phyloP scores from a whole-genome alignment of 2,329 filamentous ascomycete genomes.

The Bimuria novae-zelandiae region DNA sequence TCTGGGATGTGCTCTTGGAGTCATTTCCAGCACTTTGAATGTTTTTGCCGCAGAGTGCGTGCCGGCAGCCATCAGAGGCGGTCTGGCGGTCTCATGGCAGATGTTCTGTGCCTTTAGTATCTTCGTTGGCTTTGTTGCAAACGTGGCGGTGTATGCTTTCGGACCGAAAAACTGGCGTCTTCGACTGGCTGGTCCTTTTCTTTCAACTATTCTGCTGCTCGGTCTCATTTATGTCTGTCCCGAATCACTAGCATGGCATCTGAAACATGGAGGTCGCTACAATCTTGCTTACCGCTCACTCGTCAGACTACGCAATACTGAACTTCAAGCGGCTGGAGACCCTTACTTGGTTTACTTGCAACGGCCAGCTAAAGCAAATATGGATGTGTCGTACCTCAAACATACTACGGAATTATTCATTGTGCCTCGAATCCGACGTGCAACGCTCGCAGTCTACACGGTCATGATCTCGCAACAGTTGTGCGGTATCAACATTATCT shows the following conservation, averaged over 20 bases:
- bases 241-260: slow-evolving; percentile 31
- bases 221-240: slow-evolving; percentile 44
- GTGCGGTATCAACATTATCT: slow-evolving; percentile 56
- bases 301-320: slow-evolving; percentile 33
- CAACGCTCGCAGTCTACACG: slow-evolving; percentile 72
- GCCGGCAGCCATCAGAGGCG: slow-evolving; percentile 45
- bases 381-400: slow-evolving; percentile 18
- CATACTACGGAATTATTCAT: slow-evolving; percentile 62
- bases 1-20: neutral
- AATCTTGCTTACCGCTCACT: slow-evolving; percentile 42
- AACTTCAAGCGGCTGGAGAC: slow-evolving; percentile 47
- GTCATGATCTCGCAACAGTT: slow-evolving; percentile 58
- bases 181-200: slow-evolving; percentile 33
- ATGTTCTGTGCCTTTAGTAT: slow-evolving; percentile 44
- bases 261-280: slow-evolving; percentile 43
- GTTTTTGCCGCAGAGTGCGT: slow-evolving; percentile 41
- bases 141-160: slow-evolving; percentile 39
- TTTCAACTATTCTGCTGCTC: slow-evolving; percentile 30
- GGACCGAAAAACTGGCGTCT: slow-evolving; percentile 34
- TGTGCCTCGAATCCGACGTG: slow-evolving; percentile 68
- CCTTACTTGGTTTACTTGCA: slow-evolving; percentile 48
- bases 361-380: slow-evolving; percentile 30
- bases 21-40: slow-evolving; percentile 2
- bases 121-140: slow-evolving; percentile 22
- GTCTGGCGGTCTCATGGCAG: slow-evolving; percentile 49